Conservation (phyloP, 2,329 filamentous ascomycete genomes). For the Aspergillus thermomutatus region DNA sequence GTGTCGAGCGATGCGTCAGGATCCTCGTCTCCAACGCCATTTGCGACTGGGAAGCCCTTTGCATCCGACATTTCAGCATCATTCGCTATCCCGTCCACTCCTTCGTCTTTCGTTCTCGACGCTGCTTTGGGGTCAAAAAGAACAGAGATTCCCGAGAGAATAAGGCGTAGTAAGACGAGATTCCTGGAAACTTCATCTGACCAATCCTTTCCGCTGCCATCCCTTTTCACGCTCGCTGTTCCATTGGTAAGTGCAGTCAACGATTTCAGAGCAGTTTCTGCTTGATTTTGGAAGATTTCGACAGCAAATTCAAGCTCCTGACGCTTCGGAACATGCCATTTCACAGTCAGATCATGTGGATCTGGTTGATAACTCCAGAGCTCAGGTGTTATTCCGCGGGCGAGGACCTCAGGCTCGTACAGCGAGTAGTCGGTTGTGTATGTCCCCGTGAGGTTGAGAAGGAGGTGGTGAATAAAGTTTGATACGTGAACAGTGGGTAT, state of each 20-base stretch:
- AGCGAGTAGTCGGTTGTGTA: conserved; percentile 88
- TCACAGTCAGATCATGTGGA: conserved; percentile 73
- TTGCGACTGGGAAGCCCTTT: conserved; percentile 26
- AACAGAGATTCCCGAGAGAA: conserved; percentile 83
- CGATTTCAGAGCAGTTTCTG: conserved; percentile 69
- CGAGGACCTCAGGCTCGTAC: conserved; percentile 74
- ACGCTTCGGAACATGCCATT: conserved; percentile 81
- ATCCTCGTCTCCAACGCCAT: conserved; percentile 31
- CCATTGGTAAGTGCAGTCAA: conserved; percentile 77
- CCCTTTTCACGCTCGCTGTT: conserved; percentile 77
- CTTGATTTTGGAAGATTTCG: conserved; percentile 82
- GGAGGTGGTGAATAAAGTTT: conserved; percentile 93
- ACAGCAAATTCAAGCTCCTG: conserved; percentile 86
- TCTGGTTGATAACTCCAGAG: conserved; percentile 83
- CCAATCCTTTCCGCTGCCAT: conserved; percentile 97
- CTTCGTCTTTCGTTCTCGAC: conserved; percentile 48
- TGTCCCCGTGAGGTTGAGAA: conserved; percentile 90
- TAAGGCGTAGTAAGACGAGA: conserved; percentile 80
- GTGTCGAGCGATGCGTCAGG: conserved; percentile 53
- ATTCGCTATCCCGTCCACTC: conserved; percentile 38
- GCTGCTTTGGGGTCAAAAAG: conserved; percentile 79
- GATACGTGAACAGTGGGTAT: conserved; percentile 94
- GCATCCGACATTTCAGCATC: conserved; percentile 48
- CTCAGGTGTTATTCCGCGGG: conserved; percentile 67
- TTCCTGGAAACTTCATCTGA: conserved; percentile 93